phyloP scores from a whole-genome alignment of 2,329 filamentous ascomycete genomes.

The Aspergillus uvarum region DNA sequence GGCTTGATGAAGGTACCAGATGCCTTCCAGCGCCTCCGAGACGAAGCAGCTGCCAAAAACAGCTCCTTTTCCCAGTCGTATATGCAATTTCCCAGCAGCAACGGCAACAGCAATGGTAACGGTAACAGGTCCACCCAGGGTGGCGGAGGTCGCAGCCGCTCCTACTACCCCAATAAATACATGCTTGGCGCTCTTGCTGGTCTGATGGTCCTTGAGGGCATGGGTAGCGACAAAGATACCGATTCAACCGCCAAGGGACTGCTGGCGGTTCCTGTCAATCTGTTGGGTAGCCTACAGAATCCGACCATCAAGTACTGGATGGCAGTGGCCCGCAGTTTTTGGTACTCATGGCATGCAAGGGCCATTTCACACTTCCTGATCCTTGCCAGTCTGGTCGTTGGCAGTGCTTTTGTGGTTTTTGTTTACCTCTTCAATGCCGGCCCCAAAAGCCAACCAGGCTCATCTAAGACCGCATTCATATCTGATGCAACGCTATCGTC shows the following conservation, averaged over 20 bases:
- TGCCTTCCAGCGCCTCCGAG: slow-evolving; percentile 43
- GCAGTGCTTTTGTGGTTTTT: slow-evolving; percentile 57
- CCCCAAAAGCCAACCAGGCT: slow-evolving; percentile 53
- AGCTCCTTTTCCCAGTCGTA: slow-evolving; percentile 42
- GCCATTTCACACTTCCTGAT: slow-evolving; percentile 49
- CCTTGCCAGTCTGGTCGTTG: slow-evolving; percentile 52
- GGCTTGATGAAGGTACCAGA: slow-evolving; percentile 48
- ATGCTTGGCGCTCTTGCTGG: slow-evolving; percentile 92
- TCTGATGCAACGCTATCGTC: slow-evolving; percentile 57
- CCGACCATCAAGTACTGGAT: slow-evolving; percentile 27
- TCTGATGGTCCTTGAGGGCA: slow-evolving; percentile 85
- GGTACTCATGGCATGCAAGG: slow-evolving; percentile 40
- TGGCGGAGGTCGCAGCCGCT: slow-evolving; percentile 47
- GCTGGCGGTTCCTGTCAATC: slow-evolving; percentile 61
- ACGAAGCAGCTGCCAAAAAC: slow-evolving; percentile 30
- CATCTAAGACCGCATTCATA: slow-evolving; percentile 33
- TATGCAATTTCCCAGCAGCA: slow-evolving; percentile 31
- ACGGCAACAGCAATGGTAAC: background rate
- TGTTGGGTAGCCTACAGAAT: slow-evolving; percentile 47
- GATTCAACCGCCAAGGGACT: slow-evolving; percentile 67
- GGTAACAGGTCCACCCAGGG: slow-evolving; percentile 33
- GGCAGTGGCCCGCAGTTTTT: slow-evolving; percentile 27
- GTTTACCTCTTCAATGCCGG: slow-evolving; percentile 59
- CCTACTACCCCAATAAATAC: slow-evolving; percentile 66
- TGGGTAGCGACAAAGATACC: slow-evolving; percentile 64